These are phyloP conservation scores for Discostella pseudostelligera DNA, from an alignment of 108 stramenopile species.

Conservation along the genomic window DNA sequence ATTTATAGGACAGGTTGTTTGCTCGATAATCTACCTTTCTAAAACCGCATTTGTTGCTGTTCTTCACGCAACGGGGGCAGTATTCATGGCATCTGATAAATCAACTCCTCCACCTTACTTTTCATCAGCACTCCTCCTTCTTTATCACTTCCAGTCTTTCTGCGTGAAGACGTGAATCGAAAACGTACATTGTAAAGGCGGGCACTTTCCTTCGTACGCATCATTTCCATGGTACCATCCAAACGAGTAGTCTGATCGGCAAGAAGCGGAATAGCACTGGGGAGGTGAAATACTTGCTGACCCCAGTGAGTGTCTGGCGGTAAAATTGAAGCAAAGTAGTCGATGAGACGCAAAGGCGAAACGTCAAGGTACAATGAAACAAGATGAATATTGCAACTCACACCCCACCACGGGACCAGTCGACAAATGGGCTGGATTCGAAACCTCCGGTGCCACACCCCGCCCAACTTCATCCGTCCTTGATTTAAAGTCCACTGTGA, in stretches of 20 bases:
- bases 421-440: slow-evolving; percentile 79
- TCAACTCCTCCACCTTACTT: slow-evolving; percentile 60
- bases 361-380: not conserved
- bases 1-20: too few relatives aligned
- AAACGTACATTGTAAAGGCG: slow-evolving; percentile 88
- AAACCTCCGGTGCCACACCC: slow-evolving; percentile 64
- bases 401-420: slow-evolving; percentile 94
- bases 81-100: slow-evolving; percentile 81
- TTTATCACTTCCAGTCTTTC: slow-evolving; percentile 47
- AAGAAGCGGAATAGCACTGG: slow-evolving; percentile 68
- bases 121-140: slow-evolving; percentile 69
- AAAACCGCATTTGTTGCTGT: too few relatives aligned
- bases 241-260: slow-evolving; percentile 71
- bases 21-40: too few relatives aligned
- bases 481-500: slow-evolving; percentile 91
- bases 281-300: slow-evolving; percentile 92
- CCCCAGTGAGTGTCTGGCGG: slow-evolving; percentile 95
- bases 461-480: slow-evolving; percentile 70
- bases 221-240: slow-evolving; percentile 80
- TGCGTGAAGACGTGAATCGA: slow-evolving; percentile 50
- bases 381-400: slow-evolving; percentile 11
- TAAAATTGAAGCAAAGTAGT: not conserved
- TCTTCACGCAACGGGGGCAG: not conserved
- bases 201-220: slow-evolving; percentile 84
- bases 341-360: not conserved